phyloP scores from a whole-genome alignment of 768 basidiomycete genomes.

The Suillus americanus region DNA sequence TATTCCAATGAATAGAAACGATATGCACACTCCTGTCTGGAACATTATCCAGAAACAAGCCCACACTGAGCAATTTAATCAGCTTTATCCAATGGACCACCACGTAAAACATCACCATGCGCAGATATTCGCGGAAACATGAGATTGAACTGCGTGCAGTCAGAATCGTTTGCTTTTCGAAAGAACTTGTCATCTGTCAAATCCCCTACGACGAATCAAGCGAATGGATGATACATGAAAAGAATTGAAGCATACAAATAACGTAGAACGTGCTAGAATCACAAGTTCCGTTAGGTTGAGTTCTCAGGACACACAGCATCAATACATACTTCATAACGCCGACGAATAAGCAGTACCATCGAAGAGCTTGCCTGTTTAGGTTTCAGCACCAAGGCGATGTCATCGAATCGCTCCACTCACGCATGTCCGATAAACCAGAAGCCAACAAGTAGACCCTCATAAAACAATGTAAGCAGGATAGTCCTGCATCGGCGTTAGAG shows the following conservation, averaged over 20 bases:
- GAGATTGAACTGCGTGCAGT: slow-evolving; percentile 85
- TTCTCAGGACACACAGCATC: slow-evolving; percentile 5
- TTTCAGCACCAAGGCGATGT: slow-evolving; percentile 7
- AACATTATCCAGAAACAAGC: slow-evolving; percentile 84
- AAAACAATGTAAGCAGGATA: slow-evolving; percentile 75
- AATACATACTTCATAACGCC: slow-evolving; percentile 78
- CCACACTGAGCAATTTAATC: slow-evolving; percentile 58
- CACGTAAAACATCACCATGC: slow-evolving; percentile 53
- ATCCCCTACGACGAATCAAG: slow-evolving; percentile 61
- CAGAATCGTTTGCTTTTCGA: slow-evolving; percentile 91
- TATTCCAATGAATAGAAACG: slow-evolving; percentile 80
- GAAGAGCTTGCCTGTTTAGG: slow-evolving; percentile 61
- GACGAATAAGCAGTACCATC: slow-evolving; percentile 82
- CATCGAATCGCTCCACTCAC: slow-evolving; percentile 42
- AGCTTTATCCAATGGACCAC: not conserved
- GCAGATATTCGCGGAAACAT: slow-evolving; percentile 69
- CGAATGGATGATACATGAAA: slow-evolving; percentile 2
- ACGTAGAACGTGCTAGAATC: slow-evolving; percentile 75
- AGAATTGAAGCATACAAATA: slow-evolving; percentile 57
- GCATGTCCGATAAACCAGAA: slow-evolving; percentile 96
- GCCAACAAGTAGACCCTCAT: slow-evolving; percentile 85
- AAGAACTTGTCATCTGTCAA: slow-evolving; percentile 93
- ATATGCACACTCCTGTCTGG: slow-evolving; percentile 69
- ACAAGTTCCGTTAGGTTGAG: slow-evolving; percentile 12
- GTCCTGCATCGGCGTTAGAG: slow-evolving; percentile 53